Evolutionary conservation across 2,329 filamentous ascomycete species (phyloP).

Genomic region (Sarocladium oryzae): DNA sequence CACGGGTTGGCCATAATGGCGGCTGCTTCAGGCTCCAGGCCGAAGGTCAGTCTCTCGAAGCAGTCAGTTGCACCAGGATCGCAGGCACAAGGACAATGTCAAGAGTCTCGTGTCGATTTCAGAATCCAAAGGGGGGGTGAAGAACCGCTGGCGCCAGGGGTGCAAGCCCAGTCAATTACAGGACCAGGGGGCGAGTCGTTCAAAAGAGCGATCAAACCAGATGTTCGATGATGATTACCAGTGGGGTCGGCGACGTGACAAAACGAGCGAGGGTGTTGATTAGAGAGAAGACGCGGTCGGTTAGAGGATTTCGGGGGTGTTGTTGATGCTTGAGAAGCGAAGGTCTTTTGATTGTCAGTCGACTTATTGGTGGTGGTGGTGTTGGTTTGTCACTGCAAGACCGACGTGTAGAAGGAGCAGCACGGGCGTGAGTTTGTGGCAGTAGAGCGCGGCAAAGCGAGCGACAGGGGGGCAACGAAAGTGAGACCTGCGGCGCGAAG

Average conservation of each 20-base stretch:
- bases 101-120: neutral
- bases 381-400: neutral
- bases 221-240: neutral
- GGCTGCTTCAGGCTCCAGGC: slow-evolving; percentile 16
- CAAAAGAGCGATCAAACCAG: too few relatives aligned
- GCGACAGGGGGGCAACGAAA: neutral
- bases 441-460: slow-evolving; percentile 3
- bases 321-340: neutral
- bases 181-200: neutral
- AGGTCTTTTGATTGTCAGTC: neutral
- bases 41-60: neutral
- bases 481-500: neutral
- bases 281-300: neutral
- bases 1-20: slow-evolving; percentile 25
- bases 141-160: neutral
- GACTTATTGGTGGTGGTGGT: neutral
- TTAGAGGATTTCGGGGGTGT: neutral
- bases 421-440: neutral
- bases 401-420: neutral
- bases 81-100: neutral
- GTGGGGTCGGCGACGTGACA: neutral
- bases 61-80: neutral
- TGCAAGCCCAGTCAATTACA: neutral
- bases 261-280: neutral
- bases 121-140: neutral